Evolutionary conservation across 2,329 filamentous ascomycete genomes (phyloP).

Genomic region (Alternaria angustiovoidea): DNA sequence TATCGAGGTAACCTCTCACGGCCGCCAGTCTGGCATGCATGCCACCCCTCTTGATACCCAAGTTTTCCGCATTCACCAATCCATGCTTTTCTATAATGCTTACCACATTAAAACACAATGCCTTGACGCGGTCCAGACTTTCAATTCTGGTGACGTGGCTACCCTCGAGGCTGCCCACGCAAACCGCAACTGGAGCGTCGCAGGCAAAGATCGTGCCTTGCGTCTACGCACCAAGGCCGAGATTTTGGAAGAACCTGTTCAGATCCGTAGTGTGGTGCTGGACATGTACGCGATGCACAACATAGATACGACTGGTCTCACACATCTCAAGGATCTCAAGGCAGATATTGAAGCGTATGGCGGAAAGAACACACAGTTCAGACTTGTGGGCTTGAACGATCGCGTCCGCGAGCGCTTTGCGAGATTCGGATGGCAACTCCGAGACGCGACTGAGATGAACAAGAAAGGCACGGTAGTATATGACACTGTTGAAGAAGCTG

Average conservation of each 20-base stretch:
- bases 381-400: constrained; percentile 59
- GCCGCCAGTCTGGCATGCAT: constrained; percentile 9
- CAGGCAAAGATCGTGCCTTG: constrained; percentile 57
- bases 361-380: constrained; percentile 56
- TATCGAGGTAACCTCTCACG: constrained; percentile 21
- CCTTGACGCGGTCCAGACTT: constrained; percentile 61
- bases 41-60: constrained; percentile 59
- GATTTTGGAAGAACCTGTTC: constrained; percentile 46
- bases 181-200: constrained; percentile 64
- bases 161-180: constrained; percentile 46
- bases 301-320: constrained; percentile 63
- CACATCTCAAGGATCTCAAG: constrained; percentile 59
- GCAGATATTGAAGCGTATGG: constrained; percentile 60
- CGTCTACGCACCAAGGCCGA: constrained; percentile 55
- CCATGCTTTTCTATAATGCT: constrained; percentile 69
- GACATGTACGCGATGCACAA: constrained; percentile 63
- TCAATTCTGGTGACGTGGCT: constrained; percentile 53
- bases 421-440: constrained; percentile 46
- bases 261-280: constrained; percentile 60
- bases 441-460: constrained; percentile 11
- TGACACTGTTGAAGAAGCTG: constrained; percentile 23
- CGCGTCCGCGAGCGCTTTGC: constrained; percentile 48
- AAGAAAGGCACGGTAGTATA: constrained; percentile 26
- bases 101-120: constrained; percentile 60
- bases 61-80: constrained; percentile 65